Percentiles rank a stretch among this genome's conserved stretches.
phyloP scores from a whole-genome alignment of 306 rosid species.

The Prunus campanulata region DNA sequence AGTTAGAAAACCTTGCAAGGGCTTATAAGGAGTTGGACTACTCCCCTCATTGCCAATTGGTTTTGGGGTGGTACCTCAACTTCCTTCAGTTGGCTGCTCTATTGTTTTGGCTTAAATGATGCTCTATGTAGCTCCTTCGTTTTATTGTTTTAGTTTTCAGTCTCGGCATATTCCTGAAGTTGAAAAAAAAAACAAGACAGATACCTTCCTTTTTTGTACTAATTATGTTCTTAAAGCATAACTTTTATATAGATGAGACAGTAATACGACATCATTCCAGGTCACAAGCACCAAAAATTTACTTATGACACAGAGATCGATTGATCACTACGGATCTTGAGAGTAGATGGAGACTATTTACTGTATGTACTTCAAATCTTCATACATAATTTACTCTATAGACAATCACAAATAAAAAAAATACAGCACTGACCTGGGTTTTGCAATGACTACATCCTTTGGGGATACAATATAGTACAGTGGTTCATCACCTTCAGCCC shows the following conservation, averaged over 20 bases:
- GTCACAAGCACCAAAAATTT: neutral
- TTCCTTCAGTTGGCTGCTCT: no score
- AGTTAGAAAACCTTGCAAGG: no score
- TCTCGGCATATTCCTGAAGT: neutral
- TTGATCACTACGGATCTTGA: neutral
- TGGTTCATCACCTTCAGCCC: conserved; percentile 99
- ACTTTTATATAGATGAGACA: neutral
- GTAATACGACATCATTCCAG: neutral
- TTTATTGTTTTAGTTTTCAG: no score
- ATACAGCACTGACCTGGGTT: conserved; percentile 70
- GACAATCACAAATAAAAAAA: conserved; percentile 4
- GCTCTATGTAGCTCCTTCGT: no score
- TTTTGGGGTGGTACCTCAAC: no score
- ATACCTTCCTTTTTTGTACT: neutral
- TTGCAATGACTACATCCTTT: conserved; percentile 94
- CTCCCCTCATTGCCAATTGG: no score
- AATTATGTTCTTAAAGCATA: neutral
- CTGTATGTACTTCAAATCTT: neutral
- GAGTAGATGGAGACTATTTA: neutral
- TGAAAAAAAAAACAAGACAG: neutral
- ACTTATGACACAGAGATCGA: neutral
- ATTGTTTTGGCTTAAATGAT: no score
- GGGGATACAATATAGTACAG: conserved; percentile 92
- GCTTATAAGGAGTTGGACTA: no score
- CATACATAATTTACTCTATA: conserved; percentile 7